Conservation (phyloP, 169 alveolate genomes). For the Plasmodium sp. region DNA sequence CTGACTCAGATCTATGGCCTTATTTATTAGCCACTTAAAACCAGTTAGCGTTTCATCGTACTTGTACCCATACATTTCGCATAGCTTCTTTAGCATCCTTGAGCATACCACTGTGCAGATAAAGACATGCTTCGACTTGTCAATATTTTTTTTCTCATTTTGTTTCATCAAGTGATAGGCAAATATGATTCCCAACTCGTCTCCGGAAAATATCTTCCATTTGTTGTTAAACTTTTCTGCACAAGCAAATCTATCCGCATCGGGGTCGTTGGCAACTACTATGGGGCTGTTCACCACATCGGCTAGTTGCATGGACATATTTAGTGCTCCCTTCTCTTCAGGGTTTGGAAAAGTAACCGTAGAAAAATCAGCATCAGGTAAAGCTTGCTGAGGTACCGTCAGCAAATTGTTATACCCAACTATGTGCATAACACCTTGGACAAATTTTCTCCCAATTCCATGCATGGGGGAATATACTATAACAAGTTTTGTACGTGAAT, state of each 20-base stretch:
- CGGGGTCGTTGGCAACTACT: slow-evolving; percentile 91
- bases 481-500: slow-evolving; percentile 75
- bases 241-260: slow-evolving; percentile 88
- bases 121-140: slow-evolving; percentile 70
- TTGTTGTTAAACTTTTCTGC: slow-evolving; percentile 85
- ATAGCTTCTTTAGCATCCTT: slow-evolving; percentile 72
- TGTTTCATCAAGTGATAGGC: slow-evolving; percentile 72
- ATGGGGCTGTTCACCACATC: slow-evolving; percentile 77
- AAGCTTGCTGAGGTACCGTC: slow-evolving; percentile 79
- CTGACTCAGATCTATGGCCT: slow-evolving; percentile 75
- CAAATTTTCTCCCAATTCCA: slow-evolving; percentile 87
- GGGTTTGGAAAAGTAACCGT: slow-evolving; percentile 89
- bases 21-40: slow-evolving; percentile 85
- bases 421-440: slow-evolving; percentile 76
- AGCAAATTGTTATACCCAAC: slow-evolving; percentile 81
- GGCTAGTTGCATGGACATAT: slow-evolving; percentile 80
- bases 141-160: slow-evolving; percentile 66
- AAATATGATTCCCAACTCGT: slow-evolving; percentile 82
- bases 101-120: slow-evolving; percentile 77
- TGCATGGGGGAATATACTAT: slow-evolving; percentile 91
- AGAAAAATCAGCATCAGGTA: slow-evolving; percentile 88
- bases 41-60: slow-evolving; percentile 87
- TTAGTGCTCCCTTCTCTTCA: slow-evolving; percentile 85
- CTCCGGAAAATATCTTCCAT: slow-evolving; percentile 82
- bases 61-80: slow-evolving; percentile 70